These are phyloP conservation scores for Rhizopogon salebrosus DNA, from an alignment of 768 basidiomycete genomes.

Conservation along the genomic window DNA sequence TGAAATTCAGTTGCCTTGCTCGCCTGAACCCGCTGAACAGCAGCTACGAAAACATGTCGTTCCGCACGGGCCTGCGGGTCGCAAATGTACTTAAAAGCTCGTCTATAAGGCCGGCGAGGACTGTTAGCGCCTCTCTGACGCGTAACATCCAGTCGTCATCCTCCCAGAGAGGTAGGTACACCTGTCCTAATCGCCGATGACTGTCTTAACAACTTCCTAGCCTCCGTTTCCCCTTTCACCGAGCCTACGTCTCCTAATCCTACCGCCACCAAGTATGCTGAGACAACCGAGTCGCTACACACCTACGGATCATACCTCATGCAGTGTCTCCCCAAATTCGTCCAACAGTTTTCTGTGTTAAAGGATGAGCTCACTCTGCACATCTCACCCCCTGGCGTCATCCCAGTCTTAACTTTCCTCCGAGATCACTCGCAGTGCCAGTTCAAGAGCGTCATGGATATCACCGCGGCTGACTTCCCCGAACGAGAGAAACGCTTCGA, in stretches of 20 bases:
- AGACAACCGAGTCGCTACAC: constrained; percentile 76
- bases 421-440: constrained; percentile 95
- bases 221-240: constrained; percentile 74
- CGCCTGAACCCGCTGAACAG: constrained; percentile 13
- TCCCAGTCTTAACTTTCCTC: constrained; percentile 86
- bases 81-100: constrained; percentile 38
- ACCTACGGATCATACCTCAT: constrained; percentile 90
- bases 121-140: constrained; percentile 19
- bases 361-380: constrained; percentile 95
- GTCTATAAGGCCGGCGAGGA: constrained; percentile 28
- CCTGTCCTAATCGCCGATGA: not conserved
- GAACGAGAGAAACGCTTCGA: constrained; percentile 92
- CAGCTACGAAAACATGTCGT: constrained; percentile 32
- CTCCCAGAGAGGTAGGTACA: constrained; percentile 40
- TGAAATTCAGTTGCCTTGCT: constrained; percentile 1
- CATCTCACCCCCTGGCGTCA: constrained; percentile 71
- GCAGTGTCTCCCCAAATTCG: constrained; percentile 92
- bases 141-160: constrained; percentile 47
- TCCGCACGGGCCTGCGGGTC: constrained; percentile 40
- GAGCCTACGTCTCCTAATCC: constrained; percentile 91
- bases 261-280: constrained; percentile 62
- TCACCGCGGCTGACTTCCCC: constrained; percentile 94
- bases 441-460: constrained; percentile 89
- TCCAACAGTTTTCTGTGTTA: constrained; percentile 96
- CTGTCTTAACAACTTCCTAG: constrained; percentile 27